These are phyloP conservation scores for Leonotis leonurus DNA, from an alignment of 257 asterid species.

Conservation along the genomic window DNA sequence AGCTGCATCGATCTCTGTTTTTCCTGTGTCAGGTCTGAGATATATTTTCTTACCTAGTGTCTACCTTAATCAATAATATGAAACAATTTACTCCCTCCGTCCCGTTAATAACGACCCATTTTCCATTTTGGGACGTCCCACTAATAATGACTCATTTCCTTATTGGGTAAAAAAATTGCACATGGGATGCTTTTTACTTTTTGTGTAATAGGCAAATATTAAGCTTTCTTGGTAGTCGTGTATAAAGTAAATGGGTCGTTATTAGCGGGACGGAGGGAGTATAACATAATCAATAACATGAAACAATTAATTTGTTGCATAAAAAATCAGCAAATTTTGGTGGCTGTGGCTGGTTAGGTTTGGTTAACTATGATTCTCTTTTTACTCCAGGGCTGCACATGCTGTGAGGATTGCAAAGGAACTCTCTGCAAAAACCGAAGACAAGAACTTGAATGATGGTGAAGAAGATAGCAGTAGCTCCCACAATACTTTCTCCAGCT, in stretches of 20 bases:
- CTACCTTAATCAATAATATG: too few relatives aligned
- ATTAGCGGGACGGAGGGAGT: too few relatives aligned
- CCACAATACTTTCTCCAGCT: slow-evolving; percentile 81
- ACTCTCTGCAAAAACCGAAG: slow-evolving; percentile 60
- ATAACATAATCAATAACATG: background rate
- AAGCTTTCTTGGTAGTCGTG: too few relatives aligned
- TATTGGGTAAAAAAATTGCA: too few relatives aligned
- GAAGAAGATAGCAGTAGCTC: slow-evolving; percentile 84
- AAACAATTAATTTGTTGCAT: slow-evolving; percentile 4
- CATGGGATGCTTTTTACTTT: too few relatives aligned
- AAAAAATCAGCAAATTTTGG: background rate
- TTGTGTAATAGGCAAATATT: too few relatives aligned
- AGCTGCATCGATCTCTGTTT: slow-evolving; percentile 88
- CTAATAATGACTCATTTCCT: too few relatives aligned
- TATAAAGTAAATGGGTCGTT: too few relatives aligned
- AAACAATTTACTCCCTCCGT: too few relatives aligned
- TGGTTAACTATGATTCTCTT: slow-evolving; percentile 15
- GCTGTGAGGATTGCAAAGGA: slow-evolving; percentile 91
- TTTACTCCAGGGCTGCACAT: slow-evolving; percentile 70
- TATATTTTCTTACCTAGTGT: slow-evolving; percentile 5
- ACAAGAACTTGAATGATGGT: slow-evolving; percentile 59
- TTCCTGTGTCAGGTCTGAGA: slow-evolving; percentile 85
- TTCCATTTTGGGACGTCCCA: too few relatives aligned
- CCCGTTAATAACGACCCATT: too few relatives aligned
- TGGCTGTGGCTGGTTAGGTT: slow-evolving; percentile 8